Base-by-base conservation (phyloP, 2,329 filamentous ascomycete species). In the Zarea fungicola region DNA sequence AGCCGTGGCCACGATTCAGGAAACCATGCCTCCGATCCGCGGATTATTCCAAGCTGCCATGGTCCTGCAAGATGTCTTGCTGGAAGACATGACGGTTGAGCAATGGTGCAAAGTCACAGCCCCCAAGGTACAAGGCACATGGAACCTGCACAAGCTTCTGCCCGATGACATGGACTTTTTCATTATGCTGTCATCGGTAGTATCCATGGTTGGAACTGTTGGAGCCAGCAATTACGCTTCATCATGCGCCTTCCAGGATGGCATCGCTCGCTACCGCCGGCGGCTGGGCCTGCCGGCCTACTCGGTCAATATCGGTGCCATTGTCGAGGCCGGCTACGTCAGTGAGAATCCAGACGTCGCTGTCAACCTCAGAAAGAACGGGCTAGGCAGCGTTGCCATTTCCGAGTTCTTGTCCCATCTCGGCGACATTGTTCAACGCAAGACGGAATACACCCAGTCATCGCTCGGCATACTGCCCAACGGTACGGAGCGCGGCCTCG, bases 1-100 rank as follows among this genome's bases (percentile, higher is more conserved):
- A 32, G 48, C 2, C 57, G 61, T 26, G 59, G 66, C 1, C 46
- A 56, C 21, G 54, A 42, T 43, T 28, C 13, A 18, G 5, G 29
- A 18, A 22, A 18, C 42, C 49, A 14, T 51, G 41, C 11, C 53
- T 51, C 64, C 65, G 2, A 58, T 71, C 13, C 54, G 57, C 5
- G 69, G 69, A 13, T 55, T 71, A 6, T 48, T 72, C 9, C 65
- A 71, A 34, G 54, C 60, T 8, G 59, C 69, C 2, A 68, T 70
- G 66, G 62, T 68, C 11, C 46, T 56, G 8, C 28, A 26, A 13
- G 29, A 50, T 34, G 18, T 23, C 26, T 19, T 48, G 16, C 23
- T 21, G 11, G 22, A 35, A 21, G 28, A 63, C 9, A 71, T 73
- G 66, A 59, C 56, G 6, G 50, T 60, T 4, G 52, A 62, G 1